Evolutionary conservation across 2,329 filamentous ascomycete species (phyloP), one percentile per base, ranked within the genome.

Genomic region (Nemania diffusa): DNA sequence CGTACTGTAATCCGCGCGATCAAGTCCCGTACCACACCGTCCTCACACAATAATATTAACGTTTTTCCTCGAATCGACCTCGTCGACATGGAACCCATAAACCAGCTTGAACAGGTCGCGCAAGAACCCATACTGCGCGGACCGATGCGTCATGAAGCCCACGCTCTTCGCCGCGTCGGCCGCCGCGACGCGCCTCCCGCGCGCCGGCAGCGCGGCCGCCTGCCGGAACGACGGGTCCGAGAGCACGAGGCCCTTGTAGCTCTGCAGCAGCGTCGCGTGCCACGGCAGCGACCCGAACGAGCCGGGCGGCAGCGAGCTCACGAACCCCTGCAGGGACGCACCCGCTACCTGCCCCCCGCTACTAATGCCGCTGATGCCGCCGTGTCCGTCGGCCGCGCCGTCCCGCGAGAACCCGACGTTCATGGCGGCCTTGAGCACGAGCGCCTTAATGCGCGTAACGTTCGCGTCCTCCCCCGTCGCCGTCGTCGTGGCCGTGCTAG

Each of bases 341-440:
- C 37, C 11, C 37, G 37, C 2, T 13, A 15, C 34, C 34, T 13
- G 13, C 37, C 32, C 11, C 11, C 13, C 17, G 37, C 37, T 40
- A n/a, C n/a, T 15, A 13, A 7, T 40, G 15, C 11, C 37, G 13
- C 83, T 80, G 2, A 83, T 83, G 71, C 79, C 84, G 56, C 79
- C 79, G 71, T 80, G 83, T 7, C 79, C 78, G 34, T 82, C 80
- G 8, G 67, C 46, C 11, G 53, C 79, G 11, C 81, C 76, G 22
- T 88, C 85, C 8, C 92, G 90, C 66, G 88, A 86, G 80, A 91
- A 97, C 11, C 94, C 94, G 2, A 91, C 87, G 75, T 95, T 94
- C 82, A 95, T 90, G 26, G 94, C 94, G 0, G 94, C 93, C 77
- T 94, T 94, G 46, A 97, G 83, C 34, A 97, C 89, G 9, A 97